phyloP scores from a whole-genome alignment of 495 filamentous ascomycete species.

The Elasticomyces elasticus region DNA sequence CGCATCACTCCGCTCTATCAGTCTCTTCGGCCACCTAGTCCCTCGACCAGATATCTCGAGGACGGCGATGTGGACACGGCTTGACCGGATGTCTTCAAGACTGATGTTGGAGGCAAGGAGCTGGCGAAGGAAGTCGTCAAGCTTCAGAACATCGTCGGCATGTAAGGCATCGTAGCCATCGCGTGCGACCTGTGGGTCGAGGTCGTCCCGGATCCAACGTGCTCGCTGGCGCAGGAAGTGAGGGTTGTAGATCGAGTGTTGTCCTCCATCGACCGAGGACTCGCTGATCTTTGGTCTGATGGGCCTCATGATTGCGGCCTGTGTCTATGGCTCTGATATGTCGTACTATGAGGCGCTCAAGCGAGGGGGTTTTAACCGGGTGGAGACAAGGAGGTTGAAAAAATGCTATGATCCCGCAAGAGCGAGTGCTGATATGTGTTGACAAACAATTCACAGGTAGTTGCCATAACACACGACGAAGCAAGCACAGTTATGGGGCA shows the following conservation, averaged over 20 bases:
- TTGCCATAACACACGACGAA: too few relatives aligned
- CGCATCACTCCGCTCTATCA: conserved; percentile 30
- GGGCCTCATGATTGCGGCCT: background rate
- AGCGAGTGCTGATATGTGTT: too few relatives aligned
- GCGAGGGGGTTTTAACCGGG: too few relatives aligned
- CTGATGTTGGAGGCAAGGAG: conserved; percentile 20
- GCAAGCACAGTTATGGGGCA: too few relatives aligned
- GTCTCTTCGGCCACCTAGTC: conserved; percentile 31
- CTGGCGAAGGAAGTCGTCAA: conserved; percentile 29
- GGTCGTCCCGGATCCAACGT: conserved; percentile 33
- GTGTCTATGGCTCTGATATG: background rate
- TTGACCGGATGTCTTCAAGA: conserved; percentile 22
- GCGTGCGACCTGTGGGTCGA: conserved; percentile 31
- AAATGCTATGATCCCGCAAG: too few relatives aligned
- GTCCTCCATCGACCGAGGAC: background rate
- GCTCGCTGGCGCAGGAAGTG: conserved; percentile 16
- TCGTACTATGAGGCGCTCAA: too few relatives aligned
- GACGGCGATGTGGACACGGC: conserved; percentile 32
- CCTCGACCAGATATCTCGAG: conserved; percentile 26
- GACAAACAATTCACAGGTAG: too few relatives aligned
- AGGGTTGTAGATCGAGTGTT: conserved; percentile 13
- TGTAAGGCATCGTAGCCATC: conserved; percentile 29
- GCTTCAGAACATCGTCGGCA: conserved; percentile 28
- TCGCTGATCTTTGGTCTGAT: background rate
- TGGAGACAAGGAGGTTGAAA: too few relatives aligned